Base-by-base conservation (phyloP, 176 grass and related monocot species). In the Coix lacrymajobi region DNA sequence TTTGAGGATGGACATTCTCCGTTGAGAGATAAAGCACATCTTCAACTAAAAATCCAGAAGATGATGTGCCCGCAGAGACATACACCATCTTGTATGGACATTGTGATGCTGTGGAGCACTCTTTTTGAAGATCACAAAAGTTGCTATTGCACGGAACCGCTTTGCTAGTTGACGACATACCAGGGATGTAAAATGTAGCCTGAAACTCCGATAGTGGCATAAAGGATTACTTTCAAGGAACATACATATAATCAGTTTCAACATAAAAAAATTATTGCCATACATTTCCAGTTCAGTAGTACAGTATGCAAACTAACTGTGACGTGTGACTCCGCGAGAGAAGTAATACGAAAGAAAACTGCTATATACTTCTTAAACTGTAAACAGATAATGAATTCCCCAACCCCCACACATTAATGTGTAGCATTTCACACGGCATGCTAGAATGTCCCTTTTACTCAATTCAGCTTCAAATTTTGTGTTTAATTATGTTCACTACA, bases 61-160 rank as follows among this genome's bases (percentile, higher is more conserved):
- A 94, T 48, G 94, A 91, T 34, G 89, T 90, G 65, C 85, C 85
- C 15, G 79, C 89, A 2, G 82, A 94, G 51, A 92, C 87, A 84
- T 97, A 97, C 39, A 78, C 71, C 41, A 94, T 88, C 49, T 82
- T 89, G 81, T 97, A 97, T 56, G 94, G 89, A 76, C 91, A 97
- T 19, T 79, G 79, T 19, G 57, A 81, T 78, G 71, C 79, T 77
- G 80, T 29, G 38, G 82, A 77, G 83, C 94, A 97, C 57, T 87
- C 89, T 44, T 82, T 92, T 88, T 84, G 77, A 51, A 74, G 79
- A 65, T 77, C 79, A 84, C 94, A 97, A 12, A 88, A 86, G 65
- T 81, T 73, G 57, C 79, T 91, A 14, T 75, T 87, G 67, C 94
- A 97, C 36, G 83, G 82, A 60, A 94, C 73, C n/a, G 34, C 76